A percentile compares a stretch with the other conserved stretches of the same genome.
phyloP scores from a whole-genome alignment of 208 protist genomes.

The Leishmania lainsoni region DNA sequence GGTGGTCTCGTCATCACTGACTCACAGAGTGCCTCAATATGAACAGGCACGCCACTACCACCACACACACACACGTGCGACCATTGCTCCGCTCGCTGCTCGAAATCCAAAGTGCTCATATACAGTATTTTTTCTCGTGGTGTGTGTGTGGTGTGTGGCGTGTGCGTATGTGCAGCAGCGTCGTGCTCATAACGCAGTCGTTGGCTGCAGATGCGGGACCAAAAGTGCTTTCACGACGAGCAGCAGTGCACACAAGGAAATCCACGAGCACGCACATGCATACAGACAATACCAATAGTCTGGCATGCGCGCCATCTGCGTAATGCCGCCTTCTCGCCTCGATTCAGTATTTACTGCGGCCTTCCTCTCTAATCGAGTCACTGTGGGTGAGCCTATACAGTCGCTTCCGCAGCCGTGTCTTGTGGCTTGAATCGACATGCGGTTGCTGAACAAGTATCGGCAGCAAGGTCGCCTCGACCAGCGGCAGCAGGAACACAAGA shows the following conservation, averaged over 20 bases:
- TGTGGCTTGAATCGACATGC: slow-evolving; percentile 62
- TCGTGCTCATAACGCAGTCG: background rate
- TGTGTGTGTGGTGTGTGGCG: too few relatives aligned
- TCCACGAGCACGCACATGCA: too few relatives aligned
- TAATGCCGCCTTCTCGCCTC: background rate
- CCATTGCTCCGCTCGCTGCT: background rate
- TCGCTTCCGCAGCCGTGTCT: slow-evolving; percentile 50
- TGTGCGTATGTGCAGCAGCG: background rate
- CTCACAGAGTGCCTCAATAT: background rate
- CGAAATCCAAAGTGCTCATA: background rate
- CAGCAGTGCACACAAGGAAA: background rate
- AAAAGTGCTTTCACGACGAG: background rate
- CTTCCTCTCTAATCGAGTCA: slow-evolving; percentile 61
- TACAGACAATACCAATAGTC: background rate
- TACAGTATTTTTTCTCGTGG: background rate
- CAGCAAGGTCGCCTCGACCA: slow-evolving; percentile 51
- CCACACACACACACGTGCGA: background rate
- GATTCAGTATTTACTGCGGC: too few relatives aligned
- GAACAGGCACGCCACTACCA: background rate
- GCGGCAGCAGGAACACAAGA: slow-evolving; percentile 47
- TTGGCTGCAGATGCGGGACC: background rate
- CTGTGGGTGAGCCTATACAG: slow-evolving; percentile 73
- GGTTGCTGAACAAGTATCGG: slow-evolving; percentile 43
- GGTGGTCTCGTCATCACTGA: background rate
- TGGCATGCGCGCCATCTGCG: background rate